These are phyloP conservation scores for Kluyveromyces dobzhanskii DNA, from an alignment of 805 yeast genomes.

Conservation along the genomic window DNA sequence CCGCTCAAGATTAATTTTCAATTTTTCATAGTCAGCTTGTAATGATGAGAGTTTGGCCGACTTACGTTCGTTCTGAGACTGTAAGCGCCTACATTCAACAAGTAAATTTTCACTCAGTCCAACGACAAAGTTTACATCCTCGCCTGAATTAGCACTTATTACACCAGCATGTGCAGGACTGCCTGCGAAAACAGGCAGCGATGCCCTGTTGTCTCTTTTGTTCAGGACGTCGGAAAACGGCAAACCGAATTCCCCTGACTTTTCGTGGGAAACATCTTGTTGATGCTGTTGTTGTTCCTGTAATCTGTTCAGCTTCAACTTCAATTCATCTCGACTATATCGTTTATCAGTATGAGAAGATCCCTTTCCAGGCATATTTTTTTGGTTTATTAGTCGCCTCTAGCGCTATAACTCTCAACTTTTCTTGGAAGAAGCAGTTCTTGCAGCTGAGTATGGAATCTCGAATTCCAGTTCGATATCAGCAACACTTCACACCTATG, in stretches of 20 bases:
- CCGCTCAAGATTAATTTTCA: slow-evolving; percentile 14
- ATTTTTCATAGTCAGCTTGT: slow-evolving; percentile 35
- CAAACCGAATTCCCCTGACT: slow-evolving; percentile 1
- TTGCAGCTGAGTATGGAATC: no score
- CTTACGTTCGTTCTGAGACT: slow-evolving; percentile 49
- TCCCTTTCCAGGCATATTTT: neutral
- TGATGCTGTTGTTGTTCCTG: slow-evolving; percentile 14
- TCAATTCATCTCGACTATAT: slow-evolving; percentile 4
- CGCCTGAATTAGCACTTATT: slow-evolving; percentile 30
- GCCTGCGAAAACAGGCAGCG: slow-evolving; percentile 19
- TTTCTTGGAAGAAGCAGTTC: no score
- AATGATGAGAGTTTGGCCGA: slow-evolving; percentile 35
- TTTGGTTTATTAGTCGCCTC: no score
- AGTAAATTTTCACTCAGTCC: slow-evolving; percentile 67
- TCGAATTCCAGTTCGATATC: no score
- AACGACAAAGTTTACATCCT: slow-evolving; percentile 64
- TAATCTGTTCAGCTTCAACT: slow-evolving; percentile 17
- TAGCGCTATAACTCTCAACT: no score
- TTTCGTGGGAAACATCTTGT: slow-evolving; percentile 6
- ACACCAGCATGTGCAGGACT: slow-evolving; percentile 23
- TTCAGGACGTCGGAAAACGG: slow-evolving; percentile 8
- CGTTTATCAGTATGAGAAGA: neutral
- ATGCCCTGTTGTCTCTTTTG: slow-evolving; percentile 9
- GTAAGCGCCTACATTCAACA: slow-evolving; percentile 60
- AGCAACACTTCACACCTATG: no score